Base-by-base conservation (phyloP, 2,329 filamentous ascomycete species). In the Cytospora paraplurivora region DNA sequence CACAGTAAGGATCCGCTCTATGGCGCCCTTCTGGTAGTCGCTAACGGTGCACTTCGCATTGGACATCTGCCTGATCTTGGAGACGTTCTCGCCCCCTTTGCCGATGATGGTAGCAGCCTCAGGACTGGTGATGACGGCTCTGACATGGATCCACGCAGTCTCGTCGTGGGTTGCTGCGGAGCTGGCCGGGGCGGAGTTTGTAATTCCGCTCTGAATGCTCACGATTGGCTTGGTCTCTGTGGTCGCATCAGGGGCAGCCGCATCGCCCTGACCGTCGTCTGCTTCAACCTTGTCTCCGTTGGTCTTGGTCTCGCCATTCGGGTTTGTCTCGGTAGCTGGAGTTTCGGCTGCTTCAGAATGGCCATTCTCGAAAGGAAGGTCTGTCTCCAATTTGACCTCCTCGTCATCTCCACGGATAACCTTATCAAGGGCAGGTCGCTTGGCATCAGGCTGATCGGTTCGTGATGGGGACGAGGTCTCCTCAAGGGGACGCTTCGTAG, bases 11-110 rank as follows among this genome's bases (percentile, higher is more conserved):
- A 99, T 97, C 75, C 95, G 92, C 82, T 99, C 95, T 38, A 98
- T 93, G 62, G 95, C 95, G 69, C 95, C 95, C 74, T 96, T 92
- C 71, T 96, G 91, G 74, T 98, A 99, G 78, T 99, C 95, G 80
- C 93, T 97, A 71, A 99, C 95, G 55, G 95, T 99, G 82, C 95
- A 99, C 80, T 98, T 98, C 69, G 95, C 95, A 71, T 93, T 93
- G 59, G 95, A 97, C 79, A 97, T 84, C 75, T 92, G 92, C 70
- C 95, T 88, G 74, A 99, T 98, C 79, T 96, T 92, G 70, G 93
- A 96, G 55, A 99, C 95, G 74, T 99, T 99, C 82, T 99, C 95
- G 75, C 95, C 95, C 68, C 93, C 94, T 80, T 99, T 99, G 74
- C 95, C 95, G 77, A 99, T 99, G 69, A 97, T 92, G 56, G 95